Conservation (phyloP, 768 basidiomycete species). For the Leccinellum rugosiceps region DNA sequence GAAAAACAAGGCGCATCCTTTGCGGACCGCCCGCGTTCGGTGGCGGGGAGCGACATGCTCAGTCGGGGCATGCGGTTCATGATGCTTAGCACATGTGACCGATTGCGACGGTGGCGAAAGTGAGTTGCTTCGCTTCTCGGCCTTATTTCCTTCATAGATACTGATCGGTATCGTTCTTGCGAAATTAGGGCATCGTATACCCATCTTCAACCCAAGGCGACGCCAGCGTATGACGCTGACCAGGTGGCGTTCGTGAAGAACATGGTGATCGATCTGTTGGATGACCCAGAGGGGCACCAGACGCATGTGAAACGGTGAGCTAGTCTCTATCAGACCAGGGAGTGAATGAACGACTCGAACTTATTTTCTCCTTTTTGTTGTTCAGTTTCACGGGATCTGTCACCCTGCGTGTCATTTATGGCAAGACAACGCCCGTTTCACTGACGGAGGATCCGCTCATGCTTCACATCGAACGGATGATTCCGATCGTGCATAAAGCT, state of each 20-base stretch:
- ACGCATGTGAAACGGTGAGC: conserved; percentile 37
- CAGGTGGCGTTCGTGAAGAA: conserved; percentile 37
- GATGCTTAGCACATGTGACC: conserved; percentile 50
- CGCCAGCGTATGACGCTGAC: conserved; percentile 43
- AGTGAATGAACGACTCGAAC: background rate
- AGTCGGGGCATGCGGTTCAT: conserved; percentile 57
- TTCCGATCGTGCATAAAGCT: conserved; percentile 29
- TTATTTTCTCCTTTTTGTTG: background rate
- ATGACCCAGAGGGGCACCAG: conserved; percentile 23
- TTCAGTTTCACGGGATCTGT: conserved; percentile 27
- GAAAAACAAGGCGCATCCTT: conserved; percentile 54
- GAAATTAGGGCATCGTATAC: conserved; percentile 47
- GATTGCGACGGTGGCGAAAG: conserved; percentile 58
- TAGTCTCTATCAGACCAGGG: background rate
- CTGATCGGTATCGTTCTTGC: background rate
- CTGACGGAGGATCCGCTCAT: conserved; percentile 20
- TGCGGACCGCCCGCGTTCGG: conserved; percentile 49
- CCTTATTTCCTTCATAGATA: background rate
- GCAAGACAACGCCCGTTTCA: conserved; percentile 20
- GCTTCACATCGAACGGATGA: conserved; percentile 27
- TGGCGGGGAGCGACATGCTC: conserved; percentile 55
- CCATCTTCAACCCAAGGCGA: conserved; percentile 49
- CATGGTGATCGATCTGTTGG: conserved; percentile 20
- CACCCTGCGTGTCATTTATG: conserved; percentile 28
- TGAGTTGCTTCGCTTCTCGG: conserved; percentile 10